Base-by-base conservation (phyloP, 805 yeast genomes). In the Jamesozyma rosinii region DNA sequence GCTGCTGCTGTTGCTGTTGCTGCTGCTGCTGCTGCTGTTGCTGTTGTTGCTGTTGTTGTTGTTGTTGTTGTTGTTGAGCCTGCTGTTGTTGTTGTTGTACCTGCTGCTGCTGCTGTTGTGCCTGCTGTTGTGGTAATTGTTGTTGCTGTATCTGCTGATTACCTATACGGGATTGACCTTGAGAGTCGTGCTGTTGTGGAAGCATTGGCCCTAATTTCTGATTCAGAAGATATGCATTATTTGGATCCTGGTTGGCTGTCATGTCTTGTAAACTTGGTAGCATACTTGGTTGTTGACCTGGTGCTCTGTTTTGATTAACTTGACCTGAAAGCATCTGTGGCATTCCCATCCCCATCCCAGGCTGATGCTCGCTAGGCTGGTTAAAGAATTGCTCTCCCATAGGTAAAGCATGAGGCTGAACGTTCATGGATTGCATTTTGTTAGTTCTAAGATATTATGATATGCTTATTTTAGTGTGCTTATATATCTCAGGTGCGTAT, bases 291-390 rank as follows among this genome's bases (percentile, higher is more conserved):
- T 52, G 57, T 44, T 58, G 62, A 27, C 49, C 49, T 21, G 55
- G 41, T 39, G 54, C 36, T 35, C 61, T 48, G 3, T 52, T 47
- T 34, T 52, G 62, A 30, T 52, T 54, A 27, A 53, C 30, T 35
- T 55, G 59, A 18, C 27, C 57, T 13, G 62, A 57, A 46, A 55
- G 59, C 43, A 57, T 44, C 43, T 57, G 60, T 10, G 55, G 57
- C 35, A 54, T 55, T 10, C 48, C 50, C 49, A 64, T 55, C 21
- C 58, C 57, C 43, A 52, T 45, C 11, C 51, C 44, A 13, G 48
- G 50, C 21, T 50, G 58, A 14, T 47, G 54, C 19, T 61, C 62
- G 41, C 47, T 50, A 29, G 49, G 53, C 39, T 51, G 59, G 20
- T 47, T 40, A 37, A 56, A 59, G 27, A 50, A 55, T 31, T 57